Percentiles rank a stretch among this genome's conserved stretches.
Evolutionary conservation across 768 basidiomycete genomes (phyloP).

Genomic region (Coprinopsis strossmayeri): DNA sequence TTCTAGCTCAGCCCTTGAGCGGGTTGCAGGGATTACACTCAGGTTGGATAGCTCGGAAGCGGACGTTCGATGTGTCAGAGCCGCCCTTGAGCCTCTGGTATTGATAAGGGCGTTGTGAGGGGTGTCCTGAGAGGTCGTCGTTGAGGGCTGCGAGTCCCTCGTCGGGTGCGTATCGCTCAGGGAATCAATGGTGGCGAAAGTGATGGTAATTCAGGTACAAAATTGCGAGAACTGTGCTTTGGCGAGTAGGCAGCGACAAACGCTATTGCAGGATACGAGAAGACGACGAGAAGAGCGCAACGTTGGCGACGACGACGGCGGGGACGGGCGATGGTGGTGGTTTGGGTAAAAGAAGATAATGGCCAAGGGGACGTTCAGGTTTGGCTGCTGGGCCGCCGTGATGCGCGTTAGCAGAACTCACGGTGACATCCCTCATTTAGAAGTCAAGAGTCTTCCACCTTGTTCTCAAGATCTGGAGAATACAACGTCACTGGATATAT

Average conservation of each 20-base stretch:
- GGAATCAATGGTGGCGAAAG: slow-evolving; percentile 60
- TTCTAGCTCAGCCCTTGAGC: slow-evolving; percentile 58
- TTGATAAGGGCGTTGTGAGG: background rate
- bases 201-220: slow-evolving; percentile 21
- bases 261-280: slow-evolving; percentile 12
- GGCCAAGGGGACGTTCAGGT: slow-evolving; percentile 2
- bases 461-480: background rate
- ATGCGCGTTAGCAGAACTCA: slow-evolving; percentile 1
- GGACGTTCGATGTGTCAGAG: slow-evolving; percentile 18
- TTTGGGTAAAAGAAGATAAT: slow-evolving; percentile 6
- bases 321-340: slow-evolving; percentile 13
- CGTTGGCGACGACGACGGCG: slow-evolving; percentile 1
- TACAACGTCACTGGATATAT: too few relatives aligned
- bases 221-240: slow-evolving; percentile 16
- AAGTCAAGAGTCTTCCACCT: background rate
- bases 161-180: slow-evolving; percentile 46
- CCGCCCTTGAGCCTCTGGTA: slow-evolving; percentile 17
- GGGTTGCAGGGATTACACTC: slow-evolving; percentile 60
- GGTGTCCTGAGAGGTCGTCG: background rate
- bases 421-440: slow-evolving; percentile 1
- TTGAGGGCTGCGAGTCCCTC: slow-evolving; percentile 45
- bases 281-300: slow-evolving; percentile 10
- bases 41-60: slow-evolving; percentile 11
- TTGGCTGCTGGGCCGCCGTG: background rate
- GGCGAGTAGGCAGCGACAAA: slow-evolving; percentile 10